Base-by-base conservation (phyloP, 2,329 filamentous ascomycete species). In the Clonostachys solani region DNA sequence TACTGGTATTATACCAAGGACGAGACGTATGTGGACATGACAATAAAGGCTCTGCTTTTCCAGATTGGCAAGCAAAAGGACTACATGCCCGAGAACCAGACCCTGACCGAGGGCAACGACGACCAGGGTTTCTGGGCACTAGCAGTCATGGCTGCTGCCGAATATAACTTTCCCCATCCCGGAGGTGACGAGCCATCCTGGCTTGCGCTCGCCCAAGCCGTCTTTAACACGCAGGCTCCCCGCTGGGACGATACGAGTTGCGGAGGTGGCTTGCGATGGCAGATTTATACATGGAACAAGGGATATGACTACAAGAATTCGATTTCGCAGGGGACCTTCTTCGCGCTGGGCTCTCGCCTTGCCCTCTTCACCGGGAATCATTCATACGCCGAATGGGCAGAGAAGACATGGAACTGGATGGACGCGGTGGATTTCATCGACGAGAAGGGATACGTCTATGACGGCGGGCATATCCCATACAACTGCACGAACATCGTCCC, bases 1-100 rank as follows among this genome's bases (percentile, higher is more conserved):
- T 94, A 94, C 63, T 95, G 88, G 87, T 87, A 84, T 60, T 89
- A 89, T 61, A 92, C 88, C 0, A 84, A 83, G 17, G 87, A 92
- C 59, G 68, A 75, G 5, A 75, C 77, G 34, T 94, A 87, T 68
- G 91, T 91, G 60, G 69, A 83, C 15, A 68, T 88, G 40, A 79
- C 81, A 15, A 76, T 74, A 35, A 74, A 87, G 52, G 90, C 80
- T 12, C 75, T 95, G 55, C 74, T 91, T 42, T 84, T 80, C 61
- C 90, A 95, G 65, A 81, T 85, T 46, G 89, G 89, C 46, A 75
- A 80, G 3, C 75, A 86, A 58, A 71, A 81, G 48, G 84, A 92
- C 60, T 94, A 87, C 62, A 92, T 92, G 83, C 87, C 89, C 6
- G 73, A 76, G 2, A 87, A 87, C 57, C 83, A 87, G 64, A 86